Conservation (phyloP, 2,329 filamentous ascomycete genomes). For the Talaromyces sp. region DNA sequence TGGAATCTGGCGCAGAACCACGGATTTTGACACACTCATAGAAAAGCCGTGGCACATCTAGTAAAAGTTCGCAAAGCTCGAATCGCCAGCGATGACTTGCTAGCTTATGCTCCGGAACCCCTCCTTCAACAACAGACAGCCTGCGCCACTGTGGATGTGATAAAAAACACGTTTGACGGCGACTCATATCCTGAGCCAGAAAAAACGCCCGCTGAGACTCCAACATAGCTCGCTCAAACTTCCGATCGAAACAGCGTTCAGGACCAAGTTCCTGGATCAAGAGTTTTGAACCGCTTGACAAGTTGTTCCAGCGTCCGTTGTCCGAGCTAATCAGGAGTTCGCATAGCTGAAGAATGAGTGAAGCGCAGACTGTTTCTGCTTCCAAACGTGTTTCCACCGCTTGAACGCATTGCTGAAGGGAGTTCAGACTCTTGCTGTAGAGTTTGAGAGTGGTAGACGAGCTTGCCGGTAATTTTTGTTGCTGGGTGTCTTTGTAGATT, state of each 20-base stretch:
- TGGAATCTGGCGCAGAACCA: too few species aligned
- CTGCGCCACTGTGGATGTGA: slow-evolving; percentile 10
- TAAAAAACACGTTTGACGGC: slow-evolving; percentile 12
- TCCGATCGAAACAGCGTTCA: not conserved
- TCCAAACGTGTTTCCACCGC: not conserved
- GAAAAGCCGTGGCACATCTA: slow-evolving; percentile 12
- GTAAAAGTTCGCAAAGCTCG: slow-evolving; percentile 12
- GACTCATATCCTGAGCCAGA: slow-evolving; percentile 10
- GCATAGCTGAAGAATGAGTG: slow-evolving; percentile 14
- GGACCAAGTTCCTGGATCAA: slow-evolving; percentile 12
- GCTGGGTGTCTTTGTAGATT: slow-evolving; percentile 2
- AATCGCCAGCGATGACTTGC: slow-evolving; percentile 10
- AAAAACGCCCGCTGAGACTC: slow-evolving; percentile 16
- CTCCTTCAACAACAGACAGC: not conserved
- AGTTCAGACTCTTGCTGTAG: slow-evolving; percentile 1
- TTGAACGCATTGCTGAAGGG: slow-evolving; percentile 4
- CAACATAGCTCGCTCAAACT: slow-evolving; percentile 14
- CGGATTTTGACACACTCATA: slow-evolving; percentile 6
- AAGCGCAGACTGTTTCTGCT: slow-evolving; percentile 13
- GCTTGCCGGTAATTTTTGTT: not conserved
- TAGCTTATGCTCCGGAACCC: not conserved
- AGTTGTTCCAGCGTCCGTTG: slow-evolving; percentile 12
- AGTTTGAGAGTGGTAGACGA: not conserved
- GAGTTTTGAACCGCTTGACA: slow-evolving; percentile 11
- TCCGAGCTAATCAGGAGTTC: slow-evolving; percentile 12